Conservation (phyloP, 2,329 filamentous ascomycete genomes). For the Fusarium vanettenii region DNA sequence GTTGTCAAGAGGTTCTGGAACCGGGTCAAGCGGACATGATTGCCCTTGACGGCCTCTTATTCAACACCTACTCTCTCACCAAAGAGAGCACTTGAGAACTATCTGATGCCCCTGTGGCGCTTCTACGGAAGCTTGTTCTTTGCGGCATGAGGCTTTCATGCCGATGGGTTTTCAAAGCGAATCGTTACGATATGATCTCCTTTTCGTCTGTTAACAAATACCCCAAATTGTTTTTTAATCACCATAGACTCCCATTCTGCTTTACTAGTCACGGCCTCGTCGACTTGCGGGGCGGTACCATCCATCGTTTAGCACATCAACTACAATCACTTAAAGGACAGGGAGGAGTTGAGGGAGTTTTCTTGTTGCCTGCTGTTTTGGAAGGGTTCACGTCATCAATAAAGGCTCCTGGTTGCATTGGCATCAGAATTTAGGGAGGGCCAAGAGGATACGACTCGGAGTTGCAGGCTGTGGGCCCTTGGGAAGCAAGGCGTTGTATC, state of each 20-base stretch:
- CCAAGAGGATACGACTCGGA: slow-evolving; percentile 9
- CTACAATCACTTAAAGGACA: slow-evolving; percentile 16
- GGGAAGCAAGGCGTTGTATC: slow-evolving; percentile 18
- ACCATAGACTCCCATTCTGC: slow-evolving; percentile 19
- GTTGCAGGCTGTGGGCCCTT: slow-evolving; percentile 11
- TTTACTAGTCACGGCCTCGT: slow-evolving; percentile 6
- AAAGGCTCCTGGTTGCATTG: slow-evolving; percentile 1
- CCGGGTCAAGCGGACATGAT: slow-evolving; percentile 61
- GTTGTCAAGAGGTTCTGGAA: slow-evolving; percentile 75
- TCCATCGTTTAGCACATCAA: slow-evolving; percentile 18
- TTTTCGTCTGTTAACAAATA: slow-evolving; percentile 37
- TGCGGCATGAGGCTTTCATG: background rate
- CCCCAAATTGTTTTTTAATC: slow-evolving; percentile 39
- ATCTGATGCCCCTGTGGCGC: background rate
- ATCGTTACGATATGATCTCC: slow-evolving; percentile 11
- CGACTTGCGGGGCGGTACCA: slow-evolving; percentile 10
- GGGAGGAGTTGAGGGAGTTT: slow-evolving; percentile 40
- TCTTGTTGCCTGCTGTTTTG: slow-evolving; percentile 3
- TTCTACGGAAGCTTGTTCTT: background rate
- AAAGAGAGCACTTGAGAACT: background rate
- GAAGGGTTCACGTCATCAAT: background rate
- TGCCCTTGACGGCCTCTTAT: background rate
- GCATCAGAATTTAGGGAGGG: background rate
- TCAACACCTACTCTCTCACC: background rate
- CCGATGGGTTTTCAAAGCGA: background rate